These are phyloP conservation scores for Dimocarpus longan DNA, from an alignment of 345 rosid genomes.

Conservation along the genomic window DNA sequence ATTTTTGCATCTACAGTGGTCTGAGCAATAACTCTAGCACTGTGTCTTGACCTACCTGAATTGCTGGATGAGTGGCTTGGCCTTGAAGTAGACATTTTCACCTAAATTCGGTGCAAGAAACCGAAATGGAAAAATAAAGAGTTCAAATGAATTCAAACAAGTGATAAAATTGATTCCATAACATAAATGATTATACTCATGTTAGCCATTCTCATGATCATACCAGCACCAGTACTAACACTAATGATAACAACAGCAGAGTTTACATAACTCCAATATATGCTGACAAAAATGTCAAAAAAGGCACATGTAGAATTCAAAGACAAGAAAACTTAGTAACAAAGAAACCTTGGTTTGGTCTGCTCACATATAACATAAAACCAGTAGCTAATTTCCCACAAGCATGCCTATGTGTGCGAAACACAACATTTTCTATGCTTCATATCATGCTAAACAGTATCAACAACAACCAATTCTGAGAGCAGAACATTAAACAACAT, in stretches of 20 bases:
- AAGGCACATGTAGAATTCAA: background rate
- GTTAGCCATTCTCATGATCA: background rate
- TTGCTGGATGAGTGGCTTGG: slow-evolving; percentile 72
- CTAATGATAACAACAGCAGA: background rate
- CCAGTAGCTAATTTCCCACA: background rate
- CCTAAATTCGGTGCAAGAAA: slow-evolving; percentile 13
- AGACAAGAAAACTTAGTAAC: background rate
- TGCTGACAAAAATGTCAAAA: background rate
- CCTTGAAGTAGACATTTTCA: slow-evolving; percentile 80
- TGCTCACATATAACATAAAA: background rate
- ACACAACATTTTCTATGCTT: background rate
- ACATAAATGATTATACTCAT: background rate
- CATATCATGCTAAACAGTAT: background rate
- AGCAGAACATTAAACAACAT: background rate
- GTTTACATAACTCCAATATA: background rate
- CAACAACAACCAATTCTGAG: background rate
- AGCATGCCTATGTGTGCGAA: background rate
- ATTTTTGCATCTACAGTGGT: slow-evolving; percentile 92
- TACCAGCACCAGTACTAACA: background rate
- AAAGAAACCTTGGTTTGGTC: background rate
- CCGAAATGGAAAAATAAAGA: background rate
- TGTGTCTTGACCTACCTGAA: slow-evolving; percentile 74
- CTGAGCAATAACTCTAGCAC: slow-evolving; percentile 87
- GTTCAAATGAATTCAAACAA: background rate
- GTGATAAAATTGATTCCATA: background rate